Base-by-base conservation (phyloP, 176 grass and related monocot species). In the Alloteropsis semialata region DNA sequence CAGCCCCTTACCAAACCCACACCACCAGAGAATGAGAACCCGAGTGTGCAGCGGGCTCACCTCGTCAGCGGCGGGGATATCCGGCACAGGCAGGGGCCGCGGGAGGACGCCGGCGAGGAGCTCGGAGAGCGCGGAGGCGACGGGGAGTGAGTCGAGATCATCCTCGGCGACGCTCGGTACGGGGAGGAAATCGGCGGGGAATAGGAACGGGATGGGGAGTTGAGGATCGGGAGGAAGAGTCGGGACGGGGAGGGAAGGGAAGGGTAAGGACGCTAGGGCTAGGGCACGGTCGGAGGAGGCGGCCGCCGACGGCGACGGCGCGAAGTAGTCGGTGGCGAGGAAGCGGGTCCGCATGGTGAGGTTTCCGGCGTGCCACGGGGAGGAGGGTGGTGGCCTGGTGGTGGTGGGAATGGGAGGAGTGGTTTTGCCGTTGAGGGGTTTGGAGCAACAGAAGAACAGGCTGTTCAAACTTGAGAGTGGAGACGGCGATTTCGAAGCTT, bases 261-360 rank as follows among this genome's bases (percentile, higher is more conserved):
- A 91, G 17, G 71, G 82, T 58, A 92, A 76, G 51, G 62, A 38
- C 60, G 56, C 86, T 70, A 90, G 81, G 65, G 29, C 76, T 77
- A 86, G 59, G 22, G 64, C 78, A 65, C 74, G 72, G 49, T 79
- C 86, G 83, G 75, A 34, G 63, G 79, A 70, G 77, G 80, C 46
- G 67, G 84, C 25, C 13, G 74, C 66, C 69, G 86, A 8, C 44
- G 77, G 8, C 39, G 44, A 46, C 53, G 72, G 72, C 54, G 78
- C 57, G 89, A 95, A 95, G 87, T 91, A 87, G 78, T 98, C 85
- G 45, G 89, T 36, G 79, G 87, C 64, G 69, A 98, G 96, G 86
- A 93, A 98, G 69, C 96, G 90, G 66, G 82, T 77, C 78, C 96
- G 78, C 96, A 98, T 96, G 77, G 30, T 63, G 70, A 65, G 37